Evolutionary conservation across 129 eudicot genomes (phyloP), one percentile per base, ranked within the genome.

Genomic region (Tanacetum coccineum): DNA sequence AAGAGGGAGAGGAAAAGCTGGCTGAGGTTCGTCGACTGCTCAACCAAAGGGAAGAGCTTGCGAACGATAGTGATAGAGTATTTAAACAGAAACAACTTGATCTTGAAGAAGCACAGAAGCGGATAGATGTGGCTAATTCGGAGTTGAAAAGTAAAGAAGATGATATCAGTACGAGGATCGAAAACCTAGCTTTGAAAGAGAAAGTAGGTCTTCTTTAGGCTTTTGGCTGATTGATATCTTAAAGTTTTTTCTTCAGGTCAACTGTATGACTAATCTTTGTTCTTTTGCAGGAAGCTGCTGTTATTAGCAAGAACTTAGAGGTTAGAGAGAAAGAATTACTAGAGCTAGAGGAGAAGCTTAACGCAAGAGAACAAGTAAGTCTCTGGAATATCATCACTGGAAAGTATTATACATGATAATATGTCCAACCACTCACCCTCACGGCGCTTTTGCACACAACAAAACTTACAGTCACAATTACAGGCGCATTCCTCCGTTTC

Each of bases 41-140:
- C 56, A 89, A 87, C 72, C 93, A 89, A 71, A 81, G 95, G 70
- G 99, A 94, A 71, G 95, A 84, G 76, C 71, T 88, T 73, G 99
- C 91, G 6, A 89, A 89, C 75, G 99, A 87, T 28, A 79, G 74
- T 74, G 99, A 94, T 75, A 84, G 63, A 58, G 28, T 80, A 53
- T 79, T 79, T 69, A 85, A 87, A 75, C 85, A 82, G 80, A 94
- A 89, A 66, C 93, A 87, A 76, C 40, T 36, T 62, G 97, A 89
- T 47, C 87, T 94, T 68, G 93, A 82, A 64, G 93, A 82, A 25
- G 70, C 76, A 46, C 86, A 81, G 54, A 89, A 80, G 83, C 87
- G 74, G 67, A 87, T 83, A 30, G 99, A 89, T 45, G 25, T 75
- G 8, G 72, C 81, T 62, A 78, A 79, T 60, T 75, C 61, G 45